Conservation (phyloP, 305 asterid species). For the Fraxinus dipetala region DNA sequence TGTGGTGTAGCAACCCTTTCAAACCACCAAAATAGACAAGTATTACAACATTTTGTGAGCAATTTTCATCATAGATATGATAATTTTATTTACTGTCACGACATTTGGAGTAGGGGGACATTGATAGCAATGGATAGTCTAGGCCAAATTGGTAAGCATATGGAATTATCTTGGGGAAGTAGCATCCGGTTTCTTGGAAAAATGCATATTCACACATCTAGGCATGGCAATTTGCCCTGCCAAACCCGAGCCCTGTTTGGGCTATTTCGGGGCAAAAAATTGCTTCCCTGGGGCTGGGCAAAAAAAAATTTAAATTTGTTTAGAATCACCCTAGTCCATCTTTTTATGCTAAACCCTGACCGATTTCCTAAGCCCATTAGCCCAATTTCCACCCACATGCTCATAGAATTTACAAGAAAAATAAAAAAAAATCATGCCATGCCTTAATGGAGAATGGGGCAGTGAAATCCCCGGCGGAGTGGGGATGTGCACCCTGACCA, state of each 20-base stretch:
- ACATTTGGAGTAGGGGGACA: conserved; percentile 62
- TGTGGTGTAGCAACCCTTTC: conserved; percentile 39
- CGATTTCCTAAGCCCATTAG: neutral
- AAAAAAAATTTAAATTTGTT: neutral
- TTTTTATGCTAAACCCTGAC: neutral
- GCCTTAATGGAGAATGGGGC: neutral
- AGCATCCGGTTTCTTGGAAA: conserved; percentile 24
- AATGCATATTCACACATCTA: neutral
- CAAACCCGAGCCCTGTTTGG: neutral
- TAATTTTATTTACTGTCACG: conserved; percentile 37
- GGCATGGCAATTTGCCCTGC: neutral
- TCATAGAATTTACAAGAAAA: neutral
- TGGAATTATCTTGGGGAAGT: conserved; percentile 55
- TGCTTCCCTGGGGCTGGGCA: neutral
- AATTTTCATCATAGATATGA: conserved; percentile 53
- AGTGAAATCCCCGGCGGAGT: neutral
- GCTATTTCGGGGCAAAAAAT: neutral
- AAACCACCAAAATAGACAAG: conserved; percentile 58
- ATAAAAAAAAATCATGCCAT: neutral
- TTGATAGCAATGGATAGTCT: conserved; percentile 59
- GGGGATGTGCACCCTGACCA: neutral
- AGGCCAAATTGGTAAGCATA: conserved; percentile 67
- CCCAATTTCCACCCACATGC: neutral
- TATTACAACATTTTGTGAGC: conserved; percentile 56
- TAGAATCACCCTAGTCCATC: neutral